phyloP scores from a whole-genome alignment of 2,329 filamentous ascomycete species.

The Fusarium sterilihyphosum region DNA sequence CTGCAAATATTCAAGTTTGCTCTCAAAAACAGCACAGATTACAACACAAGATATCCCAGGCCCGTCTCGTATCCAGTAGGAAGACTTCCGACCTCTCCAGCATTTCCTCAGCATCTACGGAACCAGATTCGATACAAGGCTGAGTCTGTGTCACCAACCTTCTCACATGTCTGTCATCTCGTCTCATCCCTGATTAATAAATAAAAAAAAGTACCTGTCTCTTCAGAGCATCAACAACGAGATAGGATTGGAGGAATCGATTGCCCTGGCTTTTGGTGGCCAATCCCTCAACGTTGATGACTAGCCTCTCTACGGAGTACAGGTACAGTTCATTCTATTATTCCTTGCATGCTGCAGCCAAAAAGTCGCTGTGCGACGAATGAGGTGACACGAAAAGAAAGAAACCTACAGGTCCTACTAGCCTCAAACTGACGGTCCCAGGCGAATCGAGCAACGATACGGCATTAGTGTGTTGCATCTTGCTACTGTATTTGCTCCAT shows the following conservation, averaged over 20 bases:
- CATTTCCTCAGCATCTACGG: background rate
- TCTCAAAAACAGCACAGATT: background rate
- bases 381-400: slow-evolving; percentile 18
- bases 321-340: slow-evolving; percentile 1
- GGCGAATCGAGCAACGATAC: background rate
- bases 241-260: slow-evolving; percentile 29
- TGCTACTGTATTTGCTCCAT: slow-evolving; percentile 29
- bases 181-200: background rate
- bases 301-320: slow-evolving; percentile 15
- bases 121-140: slow-evolving; percentile 18
- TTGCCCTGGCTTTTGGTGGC: slow-evolving; percentile 31
- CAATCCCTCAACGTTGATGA: slow-evolving; percentile 29
- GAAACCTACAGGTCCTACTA: slow-evolving; percentile 8
- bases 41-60: background rate
- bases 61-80: slow-evolving; percentile 22
- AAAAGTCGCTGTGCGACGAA: slow-evolving; percentile 22
- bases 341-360: slow-evolving; percentile 42
- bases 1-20: background rate
- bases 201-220: background rate
- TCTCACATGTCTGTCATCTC: slow-evolving; percentile 4
- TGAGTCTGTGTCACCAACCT: slow-evolving; percentile 33
- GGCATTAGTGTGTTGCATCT: slow-evolving; percentile 14
- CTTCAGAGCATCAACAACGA: slow-evolving; percentile 9
- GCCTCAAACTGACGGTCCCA: slow-evolving; percentile 13
- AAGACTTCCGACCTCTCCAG: slow-evolving; percentile 27